Evolutionary conservation across 169 alveolate species (phyloP).

Genomic region (Cryptosporidium ubiquitum): DNA sequence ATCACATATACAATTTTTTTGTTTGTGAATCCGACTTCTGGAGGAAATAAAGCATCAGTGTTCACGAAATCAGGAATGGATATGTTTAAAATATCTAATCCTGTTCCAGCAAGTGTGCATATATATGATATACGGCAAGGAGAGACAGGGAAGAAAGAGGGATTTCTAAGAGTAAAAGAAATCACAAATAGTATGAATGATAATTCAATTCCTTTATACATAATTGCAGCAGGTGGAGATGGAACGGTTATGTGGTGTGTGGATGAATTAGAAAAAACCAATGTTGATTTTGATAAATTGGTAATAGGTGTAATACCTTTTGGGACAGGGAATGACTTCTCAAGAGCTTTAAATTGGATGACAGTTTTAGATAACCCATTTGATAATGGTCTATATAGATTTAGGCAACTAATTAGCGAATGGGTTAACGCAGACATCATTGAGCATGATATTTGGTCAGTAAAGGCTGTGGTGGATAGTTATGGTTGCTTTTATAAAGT

Average conservation of each 20-base stretch:
- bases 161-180: conserved; percentile 77
- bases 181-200: conserved; percentile 15
- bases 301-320: conserved; percentile 92
- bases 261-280: conserved; percentile 84
- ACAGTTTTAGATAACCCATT: conserved; percentile 82
- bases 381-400: conserved; percentile 82
- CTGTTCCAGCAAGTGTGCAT: conserved; percentile 66
- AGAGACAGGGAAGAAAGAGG: conserved; percentile 84
- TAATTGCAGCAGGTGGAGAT: conserved; percentile 95
- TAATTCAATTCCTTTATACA: conserved; percentile 62
- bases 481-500: conserved; percentile 84
- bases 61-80: conserved; percentile 81
- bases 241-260: conserved; percentile 95
- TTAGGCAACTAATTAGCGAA: conserved; percentile 81
- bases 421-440: conserved; percentile 83
- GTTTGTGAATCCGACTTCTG: conserved; percentile 87
- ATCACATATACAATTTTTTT: conserved; percentile 75
- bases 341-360: conserved; percentile 92
- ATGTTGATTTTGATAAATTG: conserved; percentile 80
- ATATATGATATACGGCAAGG: conserved; percentile 84
- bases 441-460: conserved; percentile 91
- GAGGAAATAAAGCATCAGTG: conserved; percentile 85
- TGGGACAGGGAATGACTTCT: conserved; percentile 96
- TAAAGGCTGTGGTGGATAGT: conserved; percentile 83
- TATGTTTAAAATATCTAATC: conserved; percentile 70